Evolutionary conservation across 2,329 filamentous ascomycete genomes (phyloP), one percentile per base, ranked within the genome.

Genomic region (Hymenoscyphus salicellus): DNA sequence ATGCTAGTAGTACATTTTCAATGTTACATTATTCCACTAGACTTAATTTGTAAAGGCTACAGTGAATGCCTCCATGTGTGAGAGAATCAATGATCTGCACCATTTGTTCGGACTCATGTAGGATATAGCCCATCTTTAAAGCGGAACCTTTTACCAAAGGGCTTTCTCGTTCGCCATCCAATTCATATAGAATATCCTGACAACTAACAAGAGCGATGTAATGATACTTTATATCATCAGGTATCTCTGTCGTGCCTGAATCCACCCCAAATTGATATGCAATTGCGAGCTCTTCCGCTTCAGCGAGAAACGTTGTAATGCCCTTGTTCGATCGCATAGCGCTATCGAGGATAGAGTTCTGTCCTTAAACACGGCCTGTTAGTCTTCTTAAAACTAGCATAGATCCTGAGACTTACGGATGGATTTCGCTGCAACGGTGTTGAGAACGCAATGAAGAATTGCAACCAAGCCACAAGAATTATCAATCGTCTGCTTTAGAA

Each of bases 391-490:
- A 41, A 41, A 41, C 36, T 41, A 41, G 10, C 14, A 41, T 17
- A 17, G 36, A 41, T 41, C 3, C 16, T 17, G 38, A 32, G 30
- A 14, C 61, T 63, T 63, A 63, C 55, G 46, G 20, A 63, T 63
- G 5, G 55, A 58, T 26, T 52, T 58, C 17, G 36, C 52, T 46
- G 36, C 38, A 33, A 46, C 26, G 2, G 61, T 58, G 58, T 58
- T 63, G 20, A 63, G 61, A 58, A 62, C 52, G 30, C 26, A 55
- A 62, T 62, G 26, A 57, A 62, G 46, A 57, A 62, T 23, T 56
- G 49, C 32, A 57, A 62, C 55, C 32, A 62, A n/a, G 46, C 61
- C 55, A 26, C 55, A 63, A 58, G 55, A 58, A 58, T 63, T 63
- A 49, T 63, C 55, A 38, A 63, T 63, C 20, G 32, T 63, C 61